Evolutionary conservation across 768 basidiomycete genomes (phyloP).

Genomic region (Termitomyces sp.): DNA sequence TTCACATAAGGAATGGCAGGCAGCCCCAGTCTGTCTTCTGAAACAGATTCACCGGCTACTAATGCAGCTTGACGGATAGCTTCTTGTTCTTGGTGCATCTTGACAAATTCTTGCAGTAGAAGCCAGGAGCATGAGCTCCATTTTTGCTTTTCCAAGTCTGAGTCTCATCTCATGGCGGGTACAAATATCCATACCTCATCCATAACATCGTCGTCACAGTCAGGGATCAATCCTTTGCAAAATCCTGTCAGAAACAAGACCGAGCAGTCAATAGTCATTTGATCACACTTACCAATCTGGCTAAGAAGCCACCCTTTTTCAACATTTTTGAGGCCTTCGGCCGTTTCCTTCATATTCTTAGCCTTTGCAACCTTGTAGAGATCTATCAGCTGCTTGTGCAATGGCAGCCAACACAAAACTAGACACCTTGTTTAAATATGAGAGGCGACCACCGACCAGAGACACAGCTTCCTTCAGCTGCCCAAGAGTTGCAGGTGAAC

Average conservation of each 20-base stretch:
- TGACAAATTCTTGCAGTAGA: conserved; percentile 70
- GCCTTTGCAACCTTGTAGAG: conserved; percentile 47
- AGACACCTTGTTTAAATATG: conserved; percentile 63
- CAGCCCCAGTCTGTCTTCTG: conserved; percentile 45
- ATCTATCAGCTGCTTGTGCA: neutral
- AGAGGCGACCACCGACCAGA: conserved; percentile 74
- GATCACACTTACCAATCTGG: conserved; percentile 53
- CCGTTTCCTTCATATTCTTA: conserved; percentile 58
- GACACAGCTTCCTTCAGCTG: conserved; percentile 48
- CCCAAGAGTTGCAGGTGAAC: conserved; percentile 23
- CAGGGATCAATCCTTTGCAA: conserved; percentile 58
- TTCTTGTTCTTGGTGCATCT: conserved; percentile 49
- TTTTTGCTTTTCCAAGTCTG: conserved; percentile 52
- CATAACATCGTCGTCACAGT: conserved; percentile 86
- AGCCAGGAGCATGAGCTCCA: conserved; percentile 83
- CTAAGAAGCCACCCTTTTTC: conserved; percentile 82
- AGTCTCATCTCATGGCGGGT: neutral
- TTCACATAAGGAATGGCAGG: conserved; percentile 64
- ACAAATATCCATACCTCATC: conserved; percentile 59
- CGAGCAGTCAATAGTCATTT: neutral
- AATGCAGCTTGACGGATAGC: conserved; percentile 36
- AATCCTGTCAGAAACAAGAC: neutral
- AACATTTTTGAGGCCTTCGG: conserved; percentile 57
- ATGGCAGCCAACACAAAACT: neutral
- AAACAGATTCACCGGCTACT: conserved; percentile 29